Evolutionary conservation across 208 protist genomes (phyloP).

Genomic region (Trypanosoma avium): DNA sequence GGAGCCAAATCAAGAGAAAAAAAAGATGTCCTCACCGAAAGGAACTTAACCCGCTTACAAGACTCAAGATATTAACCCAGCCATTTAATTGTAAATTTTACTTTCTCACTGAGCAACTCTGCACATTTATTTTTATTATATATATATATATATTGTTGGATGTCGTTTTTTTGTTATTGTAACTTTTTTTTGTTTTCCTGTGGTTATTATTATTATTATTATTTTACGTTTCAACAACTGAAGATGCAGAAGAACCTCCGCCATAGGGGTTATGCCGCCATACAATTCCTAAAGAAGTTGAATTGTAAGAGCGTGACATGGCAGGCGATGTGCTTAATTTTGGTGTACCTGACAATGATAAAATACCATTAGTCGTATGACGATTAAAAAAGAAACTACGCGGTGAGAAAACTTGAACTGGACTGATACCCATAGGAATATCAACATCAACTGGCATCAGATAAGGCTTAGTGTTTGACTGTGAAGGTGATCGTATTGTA

Average conservation of each 20-base stretch:
- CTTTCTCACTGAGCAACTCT: too few species aligned
- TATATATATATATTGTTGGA: too few species aligned
- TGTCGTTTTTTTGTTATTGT: too few species aligned
- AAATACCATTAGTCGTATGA: background rate
- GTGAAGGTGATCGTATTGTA: background rate
- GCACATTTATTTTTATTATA: too few species aligned
- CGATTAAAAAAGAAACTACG: background rate
- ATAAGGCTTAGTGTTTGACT: background rate
- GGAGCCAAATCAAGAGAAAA: constrained; percentile 10
- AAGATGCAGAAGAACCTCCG: constrained; percentile 48
- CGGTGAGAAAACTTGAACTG: constrained; percentile 9
- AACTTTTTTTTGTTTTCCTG: background rate
- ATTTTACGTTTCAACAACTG: constrained; percentile 62
- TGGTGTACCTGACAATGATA: constrained; percentile 15
- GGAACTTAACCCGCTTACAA: too few species aligned
- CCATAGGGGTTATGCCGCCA: constrained; percentile 87
- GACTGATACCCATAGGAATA: constrained; percentile 1
- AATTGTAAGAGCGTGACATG: constrained; percentile 60
- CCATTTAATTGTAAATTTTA: too few species aligned
- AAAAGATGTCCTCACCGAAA: too few species aligned
- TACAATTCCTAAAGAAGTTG: constrained; percentile 54
- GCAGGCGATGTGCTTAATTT: constrained; percentile 45
- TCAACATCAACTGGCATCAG: background rate
- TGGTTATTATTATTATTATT: background rate
- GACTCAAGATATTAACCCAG: too few species aligned